Percentiles rank a stretch among this genome's conserved stretches.
These are phyloP conservation scores for Colletotrichum caudatum DNA, from an alignment of 2,329 filamentous ascomycete genomes.

Conservation along the genomic window DNA sequence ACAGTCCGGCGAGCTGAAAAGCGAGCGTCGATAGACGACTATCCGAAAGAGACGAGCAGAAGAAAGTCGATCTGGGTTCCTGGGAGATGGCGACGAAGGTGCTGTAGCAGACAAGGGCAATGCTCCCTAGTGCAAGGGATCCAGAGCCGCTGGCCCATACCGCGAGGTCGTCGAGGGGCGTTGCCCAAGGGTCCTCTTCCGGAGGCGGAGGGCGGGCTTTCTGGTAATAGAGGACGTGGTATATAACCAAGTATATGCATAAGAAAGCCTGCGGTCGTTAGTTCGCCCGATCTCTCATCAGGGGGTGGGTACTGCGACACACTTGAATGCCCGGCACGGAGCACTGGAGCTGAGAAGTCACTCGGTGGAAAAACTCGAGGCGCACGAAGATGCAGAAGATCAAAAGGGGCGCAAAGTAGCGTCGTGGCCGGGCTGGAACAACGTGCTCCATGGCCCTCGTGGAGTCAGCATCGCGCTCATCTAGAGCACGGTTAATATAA, in stretches of 20 bases:
- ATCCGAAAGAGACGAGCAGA: conserved; percentile 61
- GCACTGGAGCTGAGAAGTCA: conserved; percentile 64
- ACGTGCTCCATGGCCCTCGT: conserved; percentile 44
- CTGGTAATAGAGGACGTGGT: conserved; percentile 58
- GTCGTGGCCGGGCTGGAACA: conserved; percentile 60
- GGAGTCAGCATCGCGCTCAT: conserved; percentile 27
- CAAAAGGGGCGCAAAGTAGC: conserved; percentile 59
- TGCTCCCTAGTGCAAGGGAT: conserved; percentile 52
- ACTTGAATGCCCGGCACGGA: conserved; percentile 63
- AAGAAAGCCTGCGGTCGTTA: conserved; percentile 58
- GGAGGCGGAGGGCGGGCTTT: conserved; percentile 46
- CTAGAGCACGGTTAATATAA: conserved; percentile 17
- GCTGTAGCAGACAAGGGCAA: conserved; percentile 56
- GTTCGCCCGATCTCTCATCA: background rate
- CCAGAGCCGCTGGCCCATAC: conserved; percentile 61
- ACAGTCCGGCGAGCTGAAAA: conserved; percentile 59
- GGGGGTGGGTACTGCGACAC: conserved; percentile 13
- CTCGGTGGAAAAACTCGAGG: conserved; percentile 60
- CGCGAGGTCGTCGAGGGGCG: conserved; percentile 60
- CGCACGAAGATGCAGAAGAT: conserved; percentile 60
- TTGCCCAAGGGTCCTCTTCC: conserved; percentile 63
- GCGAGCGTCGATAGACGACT: conserved; percentile 51
- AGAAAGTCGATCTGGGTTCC: conserved; percentile 61
- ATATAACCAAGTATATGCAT: conserved; percentile 57
- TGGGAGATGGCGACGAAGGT: conserved; percentile 56